Percentiles rank a stretch among this genome's conserved stretches.
Evolutionary conservation across 148 eudicot species (phyloP).

Genomic region (Rhododendron griersonianum): DNA sequence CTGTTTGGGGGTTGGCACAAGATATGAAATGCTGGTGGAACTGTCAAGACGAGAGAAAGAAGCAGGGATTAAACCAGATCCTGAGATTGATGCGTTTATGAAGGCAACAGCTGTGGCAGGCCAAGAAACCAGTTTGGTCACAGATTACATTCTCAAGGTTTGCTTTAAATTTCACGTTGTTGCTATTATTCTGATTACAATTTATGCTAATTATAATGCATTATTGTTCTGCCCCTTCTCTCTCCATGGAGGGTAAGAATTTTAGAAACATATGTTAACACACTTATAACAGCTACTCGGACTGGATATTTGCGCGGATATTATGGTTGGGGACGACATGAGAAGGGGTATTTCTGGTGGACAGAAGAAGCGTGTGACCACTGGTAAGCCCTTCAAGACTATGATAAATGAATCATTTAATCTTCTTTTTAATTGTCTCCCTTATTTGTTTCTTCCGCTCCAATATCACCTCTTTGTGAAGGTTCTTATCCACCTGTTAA

Average conservation of each 20-base stretch:
- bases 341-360: constrained; percentile 49
- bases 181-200: background rate
- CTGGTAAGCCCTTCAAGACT: constrained; percentile 19
- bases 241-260: background rate
- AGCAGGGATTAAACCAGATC: constrained; percentile 39
- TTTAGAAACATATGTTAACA: background rate
- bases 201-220: background rate
- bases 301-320: constrained; percentile 35
- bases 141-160: constrained; percentile 44
- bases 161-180: background rate
- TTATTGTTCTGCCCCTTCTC: background rate
- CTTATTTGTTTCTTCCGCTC: background rate
- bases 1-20: constrained; percentile 38
- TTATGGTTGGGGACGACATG: constrained; percentile 44
- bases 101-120: constrained; percentile 42
- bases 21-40: constrained; percentile 38
- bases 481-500: background rate
- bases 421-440: background rate
- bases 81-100: constrained; percentile 49
- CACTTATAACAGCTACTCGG: constrained; percentile 27
- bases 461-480: background rate
- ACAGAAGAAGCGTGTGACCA: constrained; percentile 43
- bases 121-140: constrained; percentile 40
- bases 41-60: constrained; percentile 37
- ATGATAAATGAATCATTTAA: background rate